Base-by-base conservation (phyloP, 2,329 filamentous ascomycete genomes). In the Fusarium poae region DNA sequence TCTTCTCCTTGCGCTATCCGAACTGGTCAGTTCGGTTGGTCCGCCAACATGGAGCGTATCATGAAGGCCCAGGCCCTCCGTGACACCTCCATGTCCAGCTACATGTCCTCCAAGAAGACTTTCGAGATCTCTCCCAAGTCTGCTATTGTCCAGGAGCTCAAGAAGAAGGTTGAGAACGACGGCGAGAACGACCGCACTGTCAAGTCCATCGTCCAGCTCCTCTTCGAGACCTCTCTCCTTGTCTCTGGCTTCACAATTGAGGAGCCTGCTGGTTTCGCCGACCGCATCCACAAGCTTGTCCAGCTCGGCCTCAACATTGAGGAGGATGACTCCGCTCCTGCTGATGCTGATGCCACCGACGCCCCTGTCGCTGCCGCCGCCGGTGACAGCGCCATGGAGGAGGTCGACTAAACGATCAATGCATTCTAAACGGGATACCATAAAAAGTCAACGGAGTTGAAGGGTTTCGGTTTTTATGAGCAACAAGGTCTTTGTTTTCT, bases 41-140 rank as follows among this genome's bases (percentile, higher is more conserved):
- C 95, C 61, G 96, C 96, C 81, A 99, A 99, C 90, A 99, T 99
- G 96, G 96, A 99, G 90, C 96, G 96, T 88, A 99, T 99, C 91
- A 99, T 99, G 96, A 99, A 99, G 92, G 96, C 96, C 29, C 96
- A 99, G 88, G 96, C 96, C 79, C 95, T 99, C 79, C 96, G 96
- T 86, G 96, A 99, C 86, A 99, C 96, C 75, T 97, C 94, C 78
- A 99, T 99, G 96, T 93, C 89, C 85, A 97, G 93, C 77, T 99
- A 99, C 92, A 99, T 99, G 96, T 97, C 93, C 74, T 98, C 95
- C 82, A 99, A 99, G 94, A 99, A 99, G 93, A 99, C 96, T 32
- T 98, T 99, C 76, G 96, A 99, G 88, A 98, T 99, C 84, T 98
- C 96, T n/a, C 96, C 96, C 82, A 95, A 96, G 89, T 97, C 93